Evolutionary conservation across 2,329 filamentous ascomycete genomes (phyloP), one percentile per base, ranked within the genome.

Genomic region (Fusarium compactum): DNA sequence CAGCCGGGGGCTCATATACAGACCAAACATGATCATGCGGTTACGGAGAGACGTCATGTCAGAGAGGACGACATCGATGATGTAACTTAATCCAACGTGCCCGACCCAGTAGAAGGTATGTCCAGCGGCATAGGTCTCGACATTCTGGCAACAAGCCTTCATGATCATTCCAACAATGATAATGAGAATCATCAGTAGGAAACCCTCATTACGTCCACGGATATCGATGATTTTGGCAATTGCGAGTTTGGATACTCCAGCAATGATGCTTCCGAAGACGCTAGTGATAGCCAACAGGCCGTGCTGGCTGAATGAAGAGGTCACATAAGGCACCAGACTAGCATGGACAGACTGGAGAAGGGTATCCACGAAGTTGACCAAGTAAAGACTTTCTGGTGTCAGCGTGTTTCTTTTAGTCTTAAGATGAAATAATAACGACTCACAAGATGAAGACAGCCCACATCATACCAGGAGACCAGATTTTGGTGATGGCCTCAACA

Each of bases 51-150:
- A 79, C 7, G 78, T 83, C 70, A 80, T 84, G 56, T 85, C 83
- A 25, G 83, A 79, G 12, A 84, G 71, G 58, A 84, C 80, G 65
- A 85, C 79, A 46, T 78, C 71, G 57, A 84, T 78, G 56, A 83
- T 76, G 67, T 82, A 84, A 14, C 75, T 69, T 8, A 84, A 70
- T 9, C 80, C 82, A 8, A 81, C 75, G 59, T 82, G 79, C 20
- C 90, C 90, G 46, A 89, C 85, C 77, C 86, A 89, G 76, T 90
- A 91, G 62, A 92, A 87, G 6, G 90, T 87, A 69, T 90, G 84
- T 27, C 85, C 89, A 8, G 87, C 88, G 47, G 86, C 85, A 75
- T 89, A 91, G 5, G 85, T 86, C 67, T 85, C 81, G 34, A 91
- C 82, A 62, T 85, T 85, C 41, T 85, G 80, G 74, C 85, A 90